Evolutionary conservation across 2,329 filamentous ascomycete genomes (phyloP), one percentile per base, ranked within the genome.

Genomic region (Pseudophaeomoniella oleicola): DNA sequence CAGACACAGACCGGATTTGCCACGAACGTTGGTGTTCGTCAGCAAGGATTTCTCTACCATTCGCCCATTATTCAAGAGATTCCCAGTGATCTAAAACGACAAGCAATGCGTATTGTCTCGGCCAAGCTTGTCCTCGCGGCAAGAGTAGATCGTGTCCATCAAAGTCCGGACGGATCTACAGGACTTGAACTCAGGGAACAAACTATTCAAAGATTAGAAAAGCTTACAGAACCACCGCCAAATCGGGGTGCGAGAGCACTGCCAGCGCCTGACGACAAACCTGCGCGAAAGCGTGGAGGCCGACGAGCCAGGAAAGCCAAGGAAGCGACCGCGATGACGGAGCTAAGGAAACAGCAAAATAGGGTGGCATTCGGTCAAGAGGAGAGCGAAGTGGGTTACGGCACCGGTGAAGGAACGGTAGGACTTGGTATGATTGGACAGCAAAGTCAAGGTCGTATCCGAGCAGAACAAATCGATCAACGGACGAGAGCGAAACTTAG

Each of bases 391-490:
- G 78, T 90, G 1, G 88, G 87, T 19, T 96, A 92, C 55, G 88
- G 86, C 22, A 76, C 75, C 1, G 84, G 86, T 35, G 86, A 94
- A 47, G 75, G 75, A 38, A 93, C 87, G 0, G 78, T 79, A 41
- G 90, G 90, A 17, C 65, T 98, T 56, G 90, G 90, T 38, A 96
- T 96, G 90, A 87, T 98, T 44, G 90, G 90, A 1, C 78, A 85
- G 50, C 67, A 76, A 44, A 83, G 87, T 53, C 84, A 87, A 44
- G 90, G 90, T n/a, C 76, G 83, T 10, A 83, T 98, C 43, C 81
- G 90, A 39, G 79, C 78, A 19, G 70, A 83, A 35, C 87, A 94
- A 59, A 81, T 98, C 51, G 90, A 98, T 55, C 81, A 90, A 54
- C 78, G 88, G 40, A 98, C 90, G 3, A 76, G 84, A 39, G 90